Percentiles rank a stretch among this genome's conserved stretches.
These are phyloP conservation scores for Penicillium brevicompactum DNA, from an alignment of 2,329 filamentous ascomycete genomes.

Conservation along the genomic window DNA sequence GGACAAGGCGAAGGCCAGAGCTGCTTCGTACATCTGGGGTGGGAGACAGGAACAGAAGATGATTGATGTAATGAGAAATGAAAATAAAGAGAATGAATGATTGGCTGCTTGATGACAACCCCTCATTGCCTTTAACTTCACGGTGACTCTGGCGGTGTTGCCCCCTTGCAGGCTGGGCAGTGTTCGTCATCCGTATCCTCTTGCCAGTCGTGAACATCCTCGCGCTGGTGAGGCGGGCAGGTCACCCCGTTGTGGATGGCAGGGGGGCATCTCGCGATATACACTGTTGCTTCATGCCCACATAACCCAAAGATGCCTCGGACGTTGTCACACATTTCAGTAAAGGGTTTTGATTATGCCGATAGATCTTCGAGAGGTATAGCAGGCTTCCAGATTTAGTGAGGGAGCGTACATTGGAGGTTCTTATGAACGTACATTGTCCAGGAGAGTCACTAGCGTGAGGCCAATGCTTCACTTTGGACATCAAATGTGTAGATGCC, in stretches of 20 bases:
- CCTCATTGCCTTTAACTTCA: constrained; percentile 4
- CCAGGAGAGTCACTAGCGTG: too few relatives aligned
- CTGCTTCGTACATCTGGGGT: constrained; percentile 21
- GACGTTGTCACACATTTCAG: constrained; percentile 21
- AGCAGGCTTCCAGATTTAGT: too few relatives aligned
- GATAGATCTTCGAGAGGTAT: neutral
- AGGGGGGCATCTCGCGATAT: constrained; percentile 18
- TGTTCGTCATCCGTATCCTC: constrained; percentile 19
- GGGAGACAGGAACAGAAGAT: constrained; percentile 22
- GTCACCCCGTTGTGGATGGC: constrained; percentile 17
- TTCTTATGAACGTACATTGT: too few relatives aligned
- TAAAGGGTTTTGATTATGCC: neutral
- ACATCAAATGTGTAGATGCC: neutral
- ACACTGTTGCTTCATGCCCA: constrained; percentile 21
- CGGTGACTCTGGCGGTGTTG: constrained; percentile 21
- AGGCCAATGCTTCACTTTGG: too few relatives aligned
- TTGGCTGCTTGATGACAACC: neutral
- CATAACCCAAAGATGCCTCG: constrained; percentile 20
- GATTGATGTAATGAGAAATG: constrained; percentile 5
- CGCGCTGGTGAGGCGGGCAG: constrained; percentile 18
- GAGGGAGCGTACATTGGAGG: too few relatives aligned
- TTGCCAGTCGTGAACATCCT: constrained; percentile 24
- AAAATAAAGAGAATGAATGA: neutral
- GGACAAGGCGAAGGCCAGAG: constrained; percentile 16
- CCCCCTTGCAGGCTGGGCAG: constrained; percentile 18